Evolutionary conservation across 164 flowering plant genomes (phyloP), one percentile per base, ranked within the genome.

Genomic region (Warburgia ugandensis): DNA sequence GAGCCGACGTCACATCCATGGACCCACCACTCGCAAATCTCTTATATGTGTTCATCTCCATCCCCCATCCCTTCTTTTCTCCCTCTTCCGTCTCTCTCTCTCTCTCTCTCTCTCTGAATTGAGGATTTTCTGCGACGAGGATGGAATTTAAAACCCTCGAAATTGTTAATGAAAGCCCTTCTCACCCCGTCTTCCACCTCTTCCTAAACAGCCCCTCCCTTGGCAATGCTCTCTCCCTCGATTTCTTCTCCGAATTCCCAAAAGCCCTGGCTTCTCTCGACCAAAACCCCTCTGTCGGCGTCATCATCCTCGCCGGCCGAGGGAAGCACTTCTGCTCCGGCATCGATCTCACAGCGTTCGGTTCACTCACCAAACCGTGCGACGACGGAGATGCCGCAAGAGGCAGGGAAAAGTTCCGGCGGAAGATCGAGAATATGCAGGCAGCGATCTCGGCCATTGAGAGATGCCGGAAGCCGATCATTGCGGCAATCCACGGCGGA

Each of bases 241-340:
- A 79, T 21, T 87, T 81, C 79, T 91, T 84, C 80, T 6, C 73
- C 50, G 96, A 87, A 50, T 73, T 83, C 67, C 90, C 95, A 23
- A 54, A 53, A 37, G 91, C 95, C 53, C 71, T 92, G 27, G 29
- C 75, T 8, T 29, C 60, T 29, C 90, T 91, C 64, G 96, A 87
- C 54, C 74, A 58, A 29, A 73, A 81, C 73, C 91, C 88, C 5
- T 26, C 73, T 33, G 78, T 51, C 51, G 26, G 53, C 62, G 88
- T 77, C 71, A 69, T 88, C 64, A 47, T 87, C 68, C 77, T 91
- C 60, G 54, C 83, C 55, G 79, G 72, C 29, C 46, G 59, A 28
- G 88, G 85, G 33, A 19, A 43, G 19, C 83, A 83, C 59, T 92
- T 88, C 78, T 88, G 96, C 68, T 54, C 95, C 56, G 94, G 98